Percentiles rank a stretch among this genome's conserved stretches.
phyloP scores from a whole-genome alignment of 441 rosid genomes.

The Euphorbia corollata region DNA sequence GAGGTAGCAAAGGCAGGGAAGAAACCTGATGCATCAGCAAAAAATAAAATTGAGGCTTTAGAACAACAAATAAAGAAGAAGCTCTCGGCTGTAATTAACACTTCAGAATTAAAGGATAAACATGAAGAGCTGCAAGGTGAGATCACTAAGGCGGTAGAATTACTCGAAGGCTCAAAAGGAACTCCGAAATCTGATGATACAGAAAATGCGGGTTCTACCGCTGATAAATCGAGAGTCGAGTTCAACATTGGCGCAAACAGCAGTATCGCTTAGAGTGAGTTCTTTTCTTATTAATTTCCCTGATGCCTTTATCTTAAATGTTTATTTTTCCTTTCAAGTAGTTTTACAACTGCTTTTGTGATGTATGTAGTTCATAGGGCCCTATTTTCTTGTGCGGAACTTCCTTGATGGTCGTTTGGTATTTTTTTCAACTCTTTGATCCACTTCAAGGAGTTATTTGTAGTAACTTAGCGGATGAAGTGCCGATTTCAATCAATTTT shows the following conservation, averaged over 20 bases:
- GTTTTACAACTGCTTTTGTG: too few relatives aligned
- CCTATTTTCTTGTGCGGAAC: too few relatives aligned
- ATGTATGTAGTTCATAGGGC: too few relatives aligned
- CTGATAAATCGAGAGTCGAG: conserved; percentile 36
- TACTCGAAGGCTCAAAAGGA: conserved; percentile 27
- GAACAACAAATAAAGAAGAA: conserved; percentile 52
- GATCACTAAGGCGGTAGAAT: conserved; percentile 35
- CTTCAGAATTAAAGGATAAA: conserved; percentile 46
- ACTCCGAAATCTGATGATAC: conserved; percentile 23
- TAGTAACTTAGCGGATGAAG: not conserved
- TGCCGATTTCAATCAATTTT: too few relatives aligned
- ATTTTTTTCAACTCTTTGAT: too few relatives aligned
- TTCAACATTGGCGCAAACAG: conserved; percentile 43
- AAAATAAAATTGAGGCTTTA: conserved; percentile 46
- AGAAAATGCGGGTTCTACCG: conserved; percentile 15
- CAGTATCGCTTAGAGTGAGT: conserved; percentile 43
- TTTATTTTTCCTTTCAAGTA: not conserved
- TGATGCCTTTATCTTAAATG: conserved; percentile 7
- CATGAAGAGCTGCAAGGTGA: conserved; percentile 44
- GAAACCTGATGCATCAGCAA: conserved; percentile 34
- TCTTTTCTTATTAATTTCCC: too few relatives aligned
- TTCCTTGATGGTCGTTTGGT: too few relatives aligned
- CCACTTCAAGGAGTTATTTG: not conserved
- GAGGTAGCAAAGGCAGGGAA: conserved; percentile 54
- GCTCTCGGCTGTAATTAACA: conserved; percentile 43